A percentile compares a stretch with the other conserved stretches of the same genome.
Evolutionary conservation across 768 basidiomycete genomes (phyloP).

Genomic region (Podaxis sp.): DNA sequence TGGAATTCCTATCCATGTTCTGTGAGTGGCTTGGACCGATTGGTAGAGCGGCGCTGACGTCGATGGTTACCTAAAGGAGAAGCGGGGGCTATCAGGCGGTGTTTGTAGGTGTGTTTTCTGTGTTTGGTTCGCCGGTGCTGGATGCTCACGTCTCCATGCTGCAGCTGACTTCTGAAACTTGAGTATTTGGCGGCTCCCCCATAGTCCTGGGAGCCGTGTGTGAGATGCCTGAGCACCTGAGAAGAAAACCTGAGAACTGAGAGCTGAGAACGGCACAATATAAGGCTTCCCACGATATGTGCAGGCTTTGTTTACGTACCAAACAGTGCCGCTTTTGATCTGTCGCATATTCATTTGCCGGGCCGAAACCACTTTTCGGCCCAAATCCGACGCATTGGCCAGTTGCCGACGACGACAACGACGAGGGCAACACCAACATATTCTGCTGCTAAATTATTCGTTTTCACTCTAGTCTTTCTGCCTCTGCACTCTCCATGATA

Average conservation of each 20-base stretch:
- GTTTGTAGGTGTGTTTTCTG: conserved; percentile 15
- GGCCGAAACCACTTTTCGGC: conserved; percentile 63
- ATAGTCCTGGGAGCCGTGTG: background rate
- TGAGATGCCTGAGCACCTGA: background rate
- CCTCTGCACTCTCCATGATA: conserved; percentile 67
- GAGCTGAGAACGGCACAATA: conserved; percentile 12
- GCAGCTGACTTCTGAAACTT: conserved; percentile 3
- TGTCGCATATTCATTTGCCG: conserved; percentile 42
- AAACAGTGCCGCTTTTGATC: conserved; percentile 37
- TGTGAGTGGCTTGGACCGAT: conserved; percentile 2
- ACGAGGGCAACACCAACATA: conserved; percentile 42
- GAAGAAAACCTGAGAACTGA: conserved; percentile 4
- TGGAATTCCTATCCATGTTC: background rate
- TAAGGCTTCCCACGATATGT: conserved; percentile 18
- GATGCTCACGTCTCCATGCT: conserved; percentile 5
- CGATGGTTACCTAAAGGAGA: conserved; percentile 8
- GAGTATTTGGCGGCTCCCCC: background rate
- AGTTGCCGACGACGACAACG: conserved; percentile 52
- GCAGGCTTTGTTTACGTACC: conserved; percentile 36
- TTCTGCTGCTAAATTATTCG: conserved; percentile 38
- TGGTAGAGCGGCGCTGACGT: conserved; percentile 8
- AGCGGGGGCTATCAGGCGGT: conserved; percentile 4
- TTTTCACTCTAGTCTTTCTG: conserved; percentile 28
- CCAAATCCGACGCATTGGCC: conserved; percentile 59
- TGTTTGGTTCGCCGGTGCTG: conserved; percentile 6